Evolutionary conservation across 2,329 filamentous ascomycete genomes (phyloP), one percentile per base, ranked within the genome.

Genomic region (Emergomyces orientalis): DNA sequence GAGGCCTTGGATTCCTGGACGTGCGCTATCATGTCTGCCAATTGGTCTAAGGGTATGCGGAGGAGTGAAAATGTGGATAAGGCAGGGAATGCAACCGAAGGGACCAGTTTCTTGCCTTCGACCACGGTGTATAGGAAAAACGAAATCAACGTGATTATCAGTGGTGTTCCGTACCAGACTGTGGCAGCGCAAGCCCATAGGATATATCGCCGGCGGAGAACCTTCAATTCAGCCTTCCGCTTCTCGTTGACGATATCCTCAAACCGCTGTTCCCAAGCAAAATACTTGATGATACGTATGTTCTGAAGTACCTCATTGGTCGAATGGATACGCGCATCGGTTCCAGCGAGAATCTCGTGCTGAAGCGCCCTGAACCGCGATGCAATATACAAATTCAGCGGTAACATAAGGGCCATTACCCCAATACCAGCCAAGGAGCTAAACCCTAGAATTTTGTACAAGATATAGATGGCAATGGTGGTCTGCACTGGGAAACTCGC

Each of bases 281-380:
- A 99, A 76, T 94, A 99, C 74, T 99, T 99, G 84, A 99, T 97
- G 73, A 99, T 97, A 60, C 94, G 87, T 67, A 99, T 97, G 70
- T 97, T 99, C 72, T 96, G 92, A 34, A 99, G 80, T 8, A 97
- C 89, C 76, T 99, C 94, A 73, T 99, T 99, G 5, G 94, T 99
- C 4, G 91, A 88, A 72, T 97, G 90, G 66, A 99, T 97, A 61
- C 94, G 87, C 71, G 94, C 94, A 76, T 99, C 94, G 2, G 94
- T 99, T 25, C 91, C 91, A 60, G 89, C 85, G 78, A 97, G 86
- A 70, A 99, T 97, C 67, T 86, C 85, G 78, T 96, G 96, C 73
- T 97, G 94, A 2, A 91, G 90, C 60, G 82, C 84, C 68, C 87
- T 87, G 77, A 99, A 99, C 54, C 88, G 89, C 71, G 86, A 88